These are phyloP conservation scores for Protostelium mycophagum DNA, from an alignment of 78 protist genomes.

Conservation along the genomic window DNA sequence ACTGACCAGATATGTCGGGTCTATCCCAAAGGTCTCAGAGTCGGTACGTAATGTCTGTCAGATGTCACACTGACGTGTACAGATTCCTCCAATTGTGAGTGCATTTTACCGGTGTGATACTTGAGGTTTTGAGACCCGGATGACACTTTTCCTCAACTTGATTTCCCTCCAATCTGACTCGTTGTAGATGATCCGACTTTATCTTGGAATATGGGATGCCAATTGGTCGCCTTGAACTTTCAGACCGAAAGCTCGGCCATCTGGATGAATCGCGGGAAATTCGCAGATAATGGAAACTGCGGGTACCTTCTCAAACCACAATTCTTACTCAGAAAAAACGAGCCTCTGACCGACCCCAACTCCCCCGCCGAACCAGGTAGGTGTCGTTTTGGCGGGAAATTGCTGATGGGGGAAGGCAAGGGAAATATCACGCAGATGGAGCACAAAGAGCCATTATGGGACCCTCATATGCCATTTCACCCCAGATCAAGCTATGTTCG, in stretches of 20 bases:
- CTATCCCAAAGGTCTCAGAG: slow-evolving; percentile 81
- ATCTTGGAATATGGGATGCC: slow-evolving; percentile 77
- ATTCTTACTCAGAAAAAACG: slow-evolving; percentile 6
- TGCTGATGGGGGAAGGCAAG: background rate
- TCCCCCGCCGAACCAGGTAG: background rate
- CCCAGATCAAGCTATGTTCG: background rate
- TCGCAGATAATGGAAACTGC: slow-evolving; percentile 60
- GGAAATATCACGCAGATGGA: background rate
- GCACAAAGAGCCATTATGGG: background rate
- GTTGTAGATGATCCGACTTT: slow-evolving; percentile 53
- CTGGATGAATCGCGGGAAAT: slow-evolving; percentile 55
- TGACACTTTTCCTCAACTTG: too few relatives aligned
- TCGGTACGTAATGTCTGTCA: slow-evolving; percentile 46
- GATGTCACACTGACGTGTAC: background rate
- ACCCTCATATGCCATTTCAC: background rate
- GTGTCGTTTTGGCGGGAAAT: background rate
- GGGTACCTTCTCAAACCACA: slow-evolving; percentile 74
- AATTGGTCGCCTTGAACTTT: slow-evolving; percentile 80
- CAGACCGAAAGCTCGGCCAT: slow-evolving; percentile 64
- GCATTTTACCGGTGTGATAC: too few relatives aligned
- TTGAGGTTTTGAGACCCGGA: too few relatives aligned
- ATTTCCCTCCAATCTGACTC: too few relatives aligned
- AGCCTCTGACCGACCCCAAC: background rate
- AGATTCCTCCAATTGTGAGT: background rate
- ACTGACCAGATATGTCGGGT: slow-evolving; percentile 52